These are phyloP conservation scores for Darksidea phi DNA, from an alignment of 495 filamentous ascomycete species.

Conservation along the genomic window DNA sequence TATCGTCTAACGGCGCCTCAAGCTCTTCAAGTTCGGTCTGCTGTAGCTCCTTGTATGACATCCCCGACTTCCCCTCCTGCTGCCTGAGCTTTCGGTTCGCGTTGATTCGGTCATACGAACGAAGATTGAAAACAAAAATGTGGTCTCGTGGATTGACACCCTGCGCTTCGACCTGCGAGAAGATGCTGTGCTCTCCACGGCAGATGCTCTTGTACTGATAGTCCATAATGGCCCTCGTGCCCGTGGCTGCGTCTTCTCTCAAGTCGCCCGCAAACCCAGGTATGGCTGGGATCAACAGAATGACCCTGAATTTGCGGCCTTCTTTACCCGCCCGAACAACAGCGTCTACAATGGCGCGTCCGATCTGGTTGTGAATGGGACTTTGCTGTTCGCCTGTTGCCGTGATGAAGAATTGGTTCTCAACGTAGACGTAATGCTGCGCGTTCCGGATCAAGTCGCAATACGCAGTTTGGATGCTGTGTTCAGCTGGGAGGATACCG, in stretches of 20 bases:
- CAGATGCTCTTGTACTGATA: constrained; percentile 97
- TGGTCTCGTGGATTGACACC: constrained; percentile 77
- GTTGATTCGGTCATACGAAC: constrained; percentile 88
- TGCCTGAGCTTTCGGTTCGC: constrained; percentile 65
- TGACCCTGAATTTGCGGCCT: constrained; percentile 84
- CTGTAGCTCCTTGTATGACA: constrained; percentile 82
- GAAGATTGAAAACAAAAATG: constrained; percentile 88
- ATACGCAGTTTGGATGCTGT: constrained; percentile 92
- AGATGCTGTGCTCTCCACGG: constrained; percentile 87
- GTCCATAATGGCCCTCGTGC: constrained; percentile 92
- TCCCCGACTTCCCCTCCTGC: constrained; percentile 73
- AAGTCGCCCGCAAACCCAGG: constrained; percentile 94
- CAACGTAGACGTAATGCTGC: constrained; percentile 91
- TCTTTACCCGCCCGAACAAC: constrained; percentile 79
- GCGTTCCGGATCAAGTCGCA: constrained; percentile 79
- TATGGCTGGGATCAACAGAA: constrained; percentile 84
- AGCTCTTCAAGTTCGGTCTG: constrained; percentile 80
- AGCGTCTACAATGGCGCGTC: constrained; percentile 84
- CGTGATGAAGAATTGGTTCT: constrained; percentile 91
- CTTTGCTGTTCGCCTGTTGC: constrained; percentile 83
- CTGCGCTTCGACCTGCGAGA: constrained; percentile 69
- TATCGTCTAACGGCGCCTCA: constrained; percentile 72
- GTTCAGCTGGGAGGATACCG: constrained; percentile 75
- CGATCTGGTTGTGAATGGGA: constrained; percentile 85
- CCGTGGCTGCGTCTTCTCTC: constrained; percentile 73